Percentiles rank a stretch among this genome's conserved stretches.
Conservation (phyloP, 1,284 basidiomycete genomes). For the Cryptococcus maquisensis region DNA sequence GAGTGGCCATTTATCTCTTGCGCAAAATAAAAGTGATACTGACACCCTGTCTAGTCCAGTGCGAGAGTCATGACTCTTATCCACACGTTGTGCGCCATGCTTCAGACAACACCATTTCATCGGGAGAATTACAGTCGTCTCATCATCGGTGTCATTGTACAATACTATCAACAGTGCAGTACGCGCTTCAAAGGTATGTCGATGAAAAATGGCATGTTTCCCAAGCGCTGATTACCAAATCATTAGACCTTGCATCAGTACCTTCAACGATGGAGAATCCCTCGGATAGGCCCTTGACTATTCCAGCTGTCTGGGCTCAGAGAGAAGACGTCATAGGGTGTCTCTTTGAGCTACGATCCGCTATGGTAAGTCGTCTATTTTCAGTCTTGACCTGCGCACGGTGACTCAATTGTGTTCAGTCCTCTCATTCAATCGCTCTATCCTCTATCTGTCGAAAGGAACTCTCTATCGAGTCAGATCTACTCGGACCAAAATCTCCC, state of each 20-base stretch:
- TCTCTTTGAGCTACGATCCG: constrained; percentile 53
- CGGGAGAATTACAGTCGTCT: constrained; percentile 89
- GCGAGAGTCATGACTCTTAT: constrained; percentile 84
- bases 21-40: not conserved
- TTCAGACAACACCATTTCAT: constrained; percentile 91
- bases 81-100: constrained; percentile 88
- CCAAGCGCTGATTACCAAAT: not conserved
- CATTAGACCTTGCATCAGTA: constrained; percentile 12
- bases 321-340: constrained; percentile 69
- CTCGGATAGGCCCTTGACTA: constrained; percentile 28
- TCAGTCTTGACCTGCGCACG: not conserved
- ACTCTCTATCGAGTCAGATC: constrained; percentile 65
- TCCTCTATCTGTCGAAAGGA: constrained; percentile 62
- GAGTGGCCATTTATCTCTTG: constrained; percentile 13
- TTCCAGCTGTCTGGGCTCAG: constrained; percentile 86
- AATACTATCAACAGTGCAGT: constrained; percentile 92
- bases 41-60: constrained; percentile 56
- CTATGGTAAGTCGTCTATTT: constrained; percentile 18
- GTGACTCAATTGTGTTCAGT: constrained; percentile 12
- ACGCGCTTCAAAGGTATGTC: constrained; percentile 66
- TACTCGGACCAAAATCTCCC: constrained; percentile 58
- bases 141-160: constrained; percentile 90
- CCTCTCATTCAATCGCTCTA: constrained; percentile 20
- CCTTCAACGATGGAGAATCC: constrained; percentile 8
- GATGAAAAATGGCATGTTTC: not conserved